Evolutionary conservation across 495 filamentous ascomycete genomes (phyloP).

Genomic region (Pyrenula massariospora): DNA sequence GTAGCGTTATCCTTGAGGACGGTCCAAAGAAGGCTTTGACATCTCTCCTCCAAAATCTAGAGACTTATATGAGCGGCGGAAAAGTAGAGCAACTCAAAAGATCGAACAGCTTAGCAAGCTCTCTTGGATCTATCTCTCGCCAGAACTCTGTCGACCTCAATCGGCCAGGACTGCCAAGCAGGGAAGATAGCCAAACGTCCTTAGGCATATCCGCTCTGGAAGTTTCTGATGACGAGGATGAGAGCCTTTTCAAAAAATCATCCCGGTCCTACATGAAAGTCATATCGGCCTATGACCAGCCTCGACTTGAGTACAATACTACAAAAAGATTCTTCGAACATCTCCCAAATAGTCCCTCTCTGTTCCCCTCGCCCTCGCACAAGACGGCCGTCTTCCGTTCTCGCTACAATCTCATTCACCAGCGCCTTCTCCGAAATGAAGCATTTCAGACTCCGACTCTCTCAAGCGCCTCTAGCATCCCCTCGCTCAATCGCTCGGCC

Average conservation of each 20-base stretch:
- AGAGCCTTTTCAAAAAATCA: slow-evolving; percentile 22
- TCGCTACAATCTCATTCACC: slow-evolving; percentile 80
- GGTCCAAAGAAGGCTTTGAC: slow-evolving; percentile 61
- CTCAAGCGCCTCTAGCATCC: slow-evolving; percentile 27
- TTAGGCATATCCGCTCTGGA: slow-evolving; percentile 50
- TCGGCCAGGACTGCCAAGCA: slow-evolving; percentile 25
- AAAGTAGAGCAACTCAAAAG: slow-evolving; percentile 31
- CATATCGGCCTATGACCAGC: slow-evolving; percentile 73
- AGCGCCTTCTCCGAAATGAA: slow-evolving; percentile 83
- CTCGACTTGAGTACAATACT: slow-evolving; percentile 72
- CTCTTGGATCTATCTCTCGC: background rate
- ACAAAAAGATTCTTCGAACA: slow-evolving; percentile 86
- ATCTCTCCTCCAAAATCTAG: slow-evolving; percentile 66
- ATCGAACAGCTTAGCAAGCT: background rate
- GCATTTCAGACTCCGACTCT: slow-evolving; percentile 75
- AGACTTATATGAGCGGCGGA: slow-evolving; percentile 75
- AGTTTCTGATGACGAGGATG: slow-evolving; percentile 52
- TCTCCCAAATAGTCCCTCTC: slow-evolving; percentile 51
- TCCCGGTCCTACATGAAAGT: slow-evolving; percentile 38
- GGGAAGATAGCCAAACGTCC: slow-evolving; percentile 50
- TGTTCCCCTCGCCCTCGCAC: slow-evolving; percentile 68
- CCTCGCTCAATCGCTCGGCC: slow-evolving; percentile 38
- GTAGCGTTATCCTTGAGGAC: slow-evolving; percentile 81
- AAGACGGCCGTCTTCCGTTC: slow-evolving; percentile 82
- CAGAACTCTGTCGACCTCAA: slow-evolving; percentile 17